Evolutionary conservation across 2,329 filamentous ascomycete species (phyloP).

Genomic region (Camillea tinctor): DNA sequence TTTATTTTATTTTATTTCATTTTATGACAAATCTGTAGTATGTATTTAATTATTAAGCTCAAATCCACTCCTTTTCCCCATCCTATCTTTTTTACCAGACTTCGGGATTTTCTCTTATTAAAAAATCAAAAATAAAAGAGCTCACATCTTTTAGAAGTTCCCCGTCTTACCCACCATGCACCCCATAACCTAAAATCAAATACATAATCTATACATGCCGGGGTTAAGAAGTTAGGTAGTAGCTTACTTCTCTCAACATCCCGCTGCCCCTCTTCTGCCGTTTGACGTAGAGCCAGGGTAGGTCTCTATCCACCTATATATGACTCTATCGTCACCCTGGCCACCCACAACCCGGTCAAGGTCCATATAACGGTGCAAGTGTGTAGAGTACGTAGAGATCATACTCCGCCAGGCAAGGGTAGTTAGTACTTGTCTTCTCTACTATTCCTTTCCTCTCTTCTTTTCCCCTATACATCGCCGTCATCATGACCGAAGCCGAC

Average conservation of each 20-base stretch:
- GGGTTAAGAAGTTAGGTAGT: not conserved
- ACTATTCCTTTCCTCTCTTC: not conserved
- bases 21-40: too few species aligned
- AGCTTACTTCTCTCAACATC: conserved; percentile 5
- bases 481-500: conserved; percentile 14
- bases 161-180: conserved; percentile 5
- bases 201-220: conserved; percentile 9
- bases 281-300: not conserved
- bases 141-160: not conserved
- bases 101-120: too few species aligned
- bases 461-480: not conserved
- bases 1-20: too few species aligned
- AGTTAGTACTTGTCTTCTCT: too few species aligned
- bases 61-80: too few species aligned
- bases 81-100: not conserved
- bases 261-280: conserved; percentile 3
- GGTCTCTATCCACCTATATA: too few species aligned
- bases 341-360: not conserved
- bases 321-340: too few species aligned
- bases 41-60: too few species aligned
- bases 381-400: too few species aligned
- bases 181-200: conserved; percentile 2
- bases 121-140: too few species aligned
- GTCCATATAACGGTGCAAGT: not conserved
- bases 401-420: too few species aligned